Evolutionary conservation across 2,329 filamentous ascomycete genomes (phyloP), one percentile per base, ranked within the genome.

Genomic region (Epicoccum sorghinum): DNA sequence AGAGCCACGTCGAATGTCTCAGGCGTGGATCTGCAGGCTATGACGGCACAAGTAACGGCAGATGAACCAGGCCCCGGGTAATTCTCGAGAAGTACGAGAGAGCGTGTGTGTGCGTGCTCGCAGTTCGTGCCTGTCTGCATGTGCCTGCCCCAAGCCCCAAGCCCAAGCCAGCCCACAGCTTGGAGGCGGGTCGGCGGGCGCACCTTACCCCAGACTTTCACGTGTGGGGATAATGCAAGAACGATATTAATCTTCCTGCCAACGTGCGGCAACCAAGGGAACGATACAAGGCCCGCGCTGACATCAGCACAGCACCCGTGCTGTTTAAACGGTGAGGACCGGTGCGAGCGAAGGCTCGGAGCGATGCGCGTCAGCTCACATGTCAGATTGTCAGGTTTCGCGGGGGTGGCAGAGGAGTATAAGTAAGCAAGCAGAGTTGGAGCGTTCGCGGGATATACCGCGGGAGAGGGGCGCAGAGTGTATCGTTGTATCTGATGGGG

Each of bases 161-260:
- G 18, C 18, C 18, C 18, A 18, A 18, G 18, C 18, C 18, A 18
- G 18, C 18, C 18, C 18, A 18, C 18, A 18, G 18, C 18, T 9
- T 18, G 14, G 14, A 18, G 25, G 18, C 41, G 27, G 27, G 27
- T 9, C 18, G 18, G 18, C 18, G 18, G 18, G 25, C 48, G 23
- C 12, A 22, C n/a, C 33, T 12, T 53, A 43, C 51, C 51, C 51
- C 51, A n/a, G 45, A 48, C 23, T 54, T 45, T 44, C 51, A 54
- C 45, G 35, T 25, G 43, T 39, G 10, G 13, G 23, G 18, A 18
- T 18, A 18, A 18, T 18, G 18, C 18, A 18, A 18, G 18, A 29
- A 9, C 27, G 37, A 35, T 18, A 22, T 22, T 4, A 18, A 39
- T 39, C 18, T 22, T 37, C 14, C 18, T 18, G 18, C 18, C 18